Evolutionary conservation across 805 yeast genomes (phyloP).

Genomic region (Torulaspora delbrueckii): DNA sequence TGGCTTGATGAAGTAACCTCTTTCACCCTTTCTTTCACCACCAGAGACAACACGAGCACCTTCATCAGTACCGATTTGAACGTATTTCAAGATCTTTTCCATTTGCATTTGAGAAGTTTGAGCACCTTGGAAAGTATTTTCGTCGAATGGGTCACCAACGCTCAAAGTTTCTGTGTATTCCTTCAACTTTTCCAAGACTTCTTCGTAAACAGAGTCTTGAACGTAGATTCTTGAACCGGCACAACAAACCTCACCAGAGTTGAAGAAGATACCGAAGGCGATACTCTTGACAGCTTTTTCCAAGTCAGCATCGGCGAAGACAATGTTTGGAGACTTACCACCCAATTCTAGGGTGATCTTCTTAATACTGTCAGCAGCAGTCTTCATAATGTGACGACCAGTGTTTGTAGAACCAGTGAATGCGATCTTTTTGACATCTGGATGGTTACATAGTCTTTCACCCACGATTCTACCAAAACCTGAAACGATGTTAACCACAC

Average conservation of each 20-base stretch:
- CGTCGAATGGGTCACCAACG: slow-evolving; percentile 78
- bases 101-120: slow-evolving; percentile 67
- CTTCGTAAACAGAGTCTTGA: slow-evolving; percentile 67
- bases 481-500: slow-evolving; percentile 74
- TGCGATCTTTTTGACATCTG: slow-evolving; percentile 69
- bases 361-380: slow-evolving; percentile 69
- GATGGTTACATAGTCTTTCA: slow-evolving; percentile 63
- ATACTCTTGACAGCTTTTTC: slow-evolving; percentile 60
- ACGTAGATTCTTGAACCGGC: slow-evolving; percentile 87
- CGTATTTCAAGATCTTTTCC: slow-evolving; percentile 57
- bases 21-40: slow-evolving; percentile 68
- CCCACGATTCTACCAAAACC: slow-evolving; percentile 78
- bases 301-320: slow-evolving; percentile 70
- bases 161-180: slow-evolving; percentile 46
- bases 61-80: slow-evolving; percentile 58
- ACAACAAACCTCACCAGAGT: slow-evolving; percentile 91
- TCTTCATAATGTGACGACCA: slow-evolving; percentile 67
- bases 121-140: slow-evolving; percentile 66
- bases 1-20: slow-evolving; percentile 73
- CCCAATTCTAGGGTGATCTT: slow-evolving; percentile 82
- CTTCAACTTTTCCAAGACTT: slow-evolving; percentile 55
- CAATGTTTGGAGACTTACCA: slow-evolving; percentile 86
- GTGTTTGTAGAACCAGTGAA: slow-evolving; percentile 87
- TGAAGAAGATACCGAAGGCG: slow-evolving; percentile 73
- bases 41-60: slow-evolving; percentile 75